Evolutionary conservation across 1,284 basidiomycete genomes (phyloP).

Genomic region (Coriolopsis trogii): DNA sequence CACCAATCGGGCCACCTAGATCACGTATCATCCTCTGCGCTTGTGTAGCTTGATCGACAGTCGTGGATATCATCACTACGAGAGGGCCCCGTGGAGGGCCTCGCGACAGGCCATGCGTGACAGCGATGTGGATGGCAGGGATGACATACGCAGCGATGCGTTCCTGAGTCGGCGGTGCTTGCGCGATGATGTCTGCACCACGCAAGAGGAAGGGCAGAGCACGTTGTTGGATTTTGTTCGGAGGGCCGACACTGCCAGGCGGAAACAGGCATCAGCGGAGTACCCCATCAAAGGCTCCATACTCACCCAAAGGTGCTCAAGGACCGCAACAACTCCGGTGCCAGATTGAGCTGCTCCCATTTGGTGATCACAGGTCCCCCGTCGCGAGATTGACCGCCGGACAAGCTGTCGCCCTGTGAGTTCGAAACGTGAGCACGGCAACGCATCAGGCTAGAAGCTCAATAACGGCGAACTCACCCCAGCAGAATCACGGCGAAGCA

Average conservation of each 20-base stretch:
- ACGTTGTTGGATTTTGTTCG: conserved; percentile 98
- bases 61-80: conserved; percentile 94
- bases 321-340: conserved; percentile 86
- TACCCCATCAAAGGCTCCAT: conserved; percentile 1
- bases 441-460: too few species aligned
- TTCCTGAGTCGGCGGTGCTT: conserved; percentile 98
- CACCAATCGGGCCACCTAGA: conserved; percentile 88
- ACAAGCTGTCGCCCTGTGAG: conserved; percentile 51
- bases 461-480: conserved; percentile 54
- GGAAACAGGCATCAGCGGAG: conserved; percentile 14
- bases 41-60: conserved; percentile 97
- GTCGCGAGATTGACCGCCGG: conserved; percentile 59
- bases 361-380: conserved; percentile 88
- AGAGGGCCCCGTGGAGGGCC: conserved; percentile 76
- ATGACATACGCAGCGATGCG: conserved; percentile 97
- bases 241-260: conserved; percentile 82
- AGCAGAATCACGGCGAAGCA: conserved; percentile 75
- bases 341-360: conserved; percentile 92
- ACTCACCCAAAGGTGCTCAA: conserved; percentile 92
- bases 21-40: conserved; percentile 97
- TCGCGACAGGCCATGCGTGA: conserved; percentile 57
- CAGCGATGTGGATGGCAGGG: conserved; percentile 87
- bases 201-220: conserved; percentile 94
- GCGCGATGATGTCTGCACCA: conserved; percentile 95
- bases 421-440: conserved; percentile 8